Evolutionary conservation across 352 stramenopile genomes (phyloP).

Genomic region (Phytophthora citrophthora): DNA sequence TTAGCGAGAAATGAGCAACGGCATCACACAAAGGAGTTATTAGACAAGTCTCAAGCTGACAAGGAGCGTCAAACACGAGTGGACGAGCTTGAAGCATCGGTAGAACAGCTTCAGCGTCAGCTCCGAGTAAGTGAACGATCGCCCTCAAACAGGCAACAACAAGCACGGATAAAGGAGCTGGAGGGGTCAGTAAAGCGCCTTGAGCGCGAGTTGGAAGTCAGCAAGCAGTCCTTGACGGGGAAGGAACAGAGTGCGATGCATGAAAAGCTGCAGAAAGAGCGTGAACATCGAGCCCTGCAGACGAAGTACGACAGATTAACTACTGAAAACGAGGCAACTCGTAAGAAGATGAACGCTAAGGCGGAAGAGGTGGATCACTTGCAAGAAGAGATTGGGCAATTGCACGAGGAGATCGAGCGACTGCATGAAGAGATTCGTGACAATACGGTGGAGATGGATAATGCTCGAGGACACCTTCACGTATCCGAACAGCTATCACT

Average conservation of each 20-base stretch:
- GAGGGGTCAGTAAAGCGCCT: slow-evolving; percentile 44
- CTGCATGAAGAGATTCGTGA: slow-evolving; percentile 47
- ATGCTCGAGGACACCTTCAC: slow-evolving; percentile 41
- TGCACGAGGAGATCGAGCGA: slow-evolving; percentile 35
- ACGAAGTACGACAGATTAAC: slow-evolving; percentile 33
- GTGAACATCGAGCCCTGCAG: slow-evolving; percentile 50
- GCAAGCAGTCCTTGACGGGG: slow-evolving; percentile 39
- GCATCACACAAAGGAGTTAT: too few species aligned
- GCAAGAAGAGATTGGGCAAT: slow-evolving; percentile 30
- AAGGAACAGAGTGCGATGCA: slow-evolving; percentile 58
- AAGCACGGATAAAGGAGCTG: slow-evolving; percentile 32
- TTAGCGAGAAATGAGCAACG: slow-evolving; percentile 16
- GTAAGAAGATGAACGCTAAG: slow-evolving; percentile 35
- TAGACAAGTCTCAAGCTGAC: too few species aligned
- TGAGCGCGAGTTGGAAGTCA: slow-evolving; percentile 43
- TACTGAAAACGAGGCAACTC: slow-evolving; percentile 26
- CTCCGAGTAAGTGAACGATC: slow-evolving; percentile 37
- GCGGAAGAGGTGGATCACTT: slow-evolving; percentile 29
- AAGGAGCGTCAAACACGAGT: slow-evolving; percentile 27
- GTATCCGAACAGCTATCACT: slow-evolving; percentile 50
- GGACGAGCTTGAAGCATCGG: slow-evolving; percentile 34
- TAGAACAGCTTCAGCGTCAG: slow-evolving; percentile 43
- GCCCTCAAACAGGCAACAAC: slow-evolving; percentile 14
- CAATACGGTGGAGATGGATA: slow-evolving; percentile 54
- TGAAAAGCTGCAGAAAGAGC: slow-evolving; percentile 60